Evolutionary conservation across 805 yeast genomes (phyloP).

Genomic region (Saccharomycopsis sp.): DNA sequence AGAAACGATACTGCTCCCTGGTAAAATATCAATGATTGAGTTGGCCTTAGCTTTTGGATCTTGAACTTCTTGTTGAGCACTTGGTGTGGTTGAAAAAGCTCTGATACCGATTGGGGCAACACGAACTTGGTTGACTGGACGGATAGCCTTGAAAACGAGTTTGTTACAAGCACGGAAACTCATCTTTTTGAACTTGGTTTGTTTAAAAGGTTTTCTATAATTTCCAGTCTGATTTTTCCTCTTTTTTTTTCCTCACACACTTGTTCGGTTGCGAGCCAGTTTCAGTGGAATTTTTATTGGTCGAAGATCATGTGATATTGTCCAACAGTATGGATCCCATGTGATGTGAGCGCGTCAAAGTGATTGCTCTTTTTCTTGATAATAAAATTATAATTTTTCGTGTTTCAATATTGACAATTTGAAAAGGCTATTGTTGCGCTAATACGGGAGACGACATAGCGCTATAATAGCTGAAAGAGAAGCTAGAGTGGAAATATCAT

Average conservation of each 20-base stretch:
- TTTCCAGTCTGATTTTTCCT: not conserved
- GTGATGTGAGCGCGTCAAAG: too few species aligned
- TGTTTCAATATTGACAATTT: too few species aligned
- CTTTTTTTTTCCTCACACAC: not conserved
- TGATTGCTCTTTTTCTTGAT: too few species aligned
- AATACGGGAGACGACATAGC: too few species aligned
- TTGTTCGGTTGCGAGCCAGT: slow-evolving; percentile 1
- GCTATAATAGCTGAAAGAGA: too few species aligned
- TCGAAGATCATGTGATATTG: not conserved
- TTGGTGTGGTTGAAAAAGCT: slow-evolving; percentile 13
- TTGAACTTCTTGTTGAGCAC: slow-evolving; percentile 20
- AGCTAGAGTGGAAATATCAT: too few species aligned
- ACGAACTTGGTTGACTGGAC: slow-evolving; percentile 7
- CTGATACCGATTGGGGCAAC: slow-evolving; percentile 17
- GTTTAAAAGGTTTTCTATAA: not conserved
- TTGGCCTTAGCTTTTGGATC: slow-evolving; percentile 91
- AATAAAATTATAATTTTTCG: too few species aligned
- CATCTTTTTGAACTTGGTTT: slow-evolving; percentile 4
- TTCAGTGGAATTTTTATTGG: not conserved
- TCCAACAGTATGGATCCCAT: too few species aligned
- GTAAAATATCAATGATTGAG: slow-evolving; percentile 84
- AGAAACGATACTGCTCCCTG: slow-evolving; percentile 81
- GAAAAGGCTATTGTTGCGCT: too few species aligned
- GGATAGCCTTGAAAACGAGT: slow-evolving; percentile 10
- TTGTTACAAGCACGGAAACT: slow-evolving; percentile 18